These are phyloP conservation scores for Graphiopsis chlorocephala DNA, from an alignment of 2,329 filamentous ascomycete genomes.

Conservation along the genomic window DNA sequence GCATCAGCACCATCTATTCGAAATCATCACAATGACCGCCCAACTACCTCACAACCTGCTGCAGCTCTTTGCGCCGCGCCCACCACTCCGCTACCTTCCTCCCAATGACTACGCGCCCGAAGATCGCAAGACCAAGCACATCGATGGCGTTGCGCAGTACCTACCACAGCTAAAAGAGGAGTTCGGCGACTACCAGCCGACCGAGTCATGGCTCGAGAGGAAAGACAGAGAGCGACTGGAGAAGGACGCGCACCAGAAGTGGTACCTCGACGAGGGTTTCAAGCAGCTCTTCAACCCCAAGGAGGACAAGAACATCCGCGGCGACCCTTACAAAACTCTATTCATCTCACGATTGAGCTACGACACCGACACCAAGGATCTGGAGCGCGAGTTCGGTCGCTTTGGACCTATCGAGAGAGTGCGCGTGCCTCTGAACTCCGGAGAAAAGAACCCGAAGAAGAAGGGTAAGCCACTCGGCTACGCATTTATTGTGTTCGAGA, in stretches of 20 bases:
- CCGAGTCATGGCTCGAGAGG: constrained; percentile 88
- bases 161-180: constrained; percentile 73
- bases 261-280: constrained; percentile 61
- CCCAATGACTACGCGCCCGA: constrained; percentile 80
- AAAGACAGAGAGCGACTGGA: constrained; percentile 81
- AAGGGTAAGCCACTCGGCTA: constrained; percentile 77
- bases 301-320: constrained; percentile 83
- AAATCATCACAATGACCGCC: constrained; percentile 70
- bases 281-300: constrained; percentile 70
- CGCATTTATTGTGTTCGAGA: constrained; percentile 94
- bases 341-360: constrained; percentile 90
- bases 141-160: constrained; percentile 72
- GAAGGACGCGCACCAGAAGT: constrained; percentile 67
- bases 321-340: constrained; percentile 91
- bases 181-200: constrained; percentile 76
- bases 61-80: constrained; percentile 90
- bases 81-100: constrained; percentile 83
- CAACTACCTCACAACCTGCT: constrained; percentile 90
- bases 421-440: constrained; percentile 69
- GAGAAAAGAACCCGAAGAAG: constrained; percentile 68
- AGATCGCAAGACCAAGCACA: constrained; percentile 70
- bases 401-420: constrained; percentile 93
- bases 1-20: background rate
- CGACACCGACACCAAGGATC: constrained; percentile 80
- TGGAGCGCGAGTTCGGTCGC: constrained; percentile 89